Base-by-base conservation (phyloP, 2,329 filamentous ascomycete genomes). In the Penicillium psychrosexuale region DNA sequence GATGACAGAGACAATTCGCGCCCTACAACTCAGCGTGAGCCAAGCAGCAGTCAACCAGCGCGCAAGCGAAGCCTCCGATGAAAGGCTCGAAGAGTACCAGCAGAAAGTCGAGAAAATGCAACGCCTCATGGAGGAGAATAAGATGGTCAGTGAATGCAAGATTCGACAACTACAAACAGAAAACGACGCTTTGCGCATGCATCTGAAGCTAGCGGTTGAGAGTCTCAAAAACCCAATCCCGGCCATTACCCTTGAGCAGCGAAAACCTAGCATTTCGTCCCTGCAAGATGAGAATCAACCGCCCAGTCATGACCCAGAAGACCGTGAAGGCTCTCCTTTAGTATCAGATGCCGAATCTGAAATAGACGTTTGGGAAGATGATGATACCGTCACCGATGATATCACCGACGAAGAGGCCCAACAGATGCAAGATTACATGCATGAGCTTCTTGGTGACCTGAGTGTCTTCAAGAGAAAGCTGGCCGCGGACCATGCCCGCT, bases 1-100 rank as follows among this genome's bases (percentile, higher is more conserved):
- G 67, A 97, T 99, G 94, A 88, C 91, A 9, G 93, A 96, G 68
- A 94, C 95, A 62, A 99, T 99, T 63, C 90, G 91, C 19, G 76
- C 81, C 28, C 80, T 99, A 48, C 93, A 97, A 72, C 81, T 96
- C 59, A 90, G 79, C 48, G 82, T 87, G 60, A 85, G 80, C 59
- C 61, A 82, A 76, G 65, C 90, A 67, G 59, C 84, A 80, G 64
- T 84, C 82, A 90, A 94, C 74, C 87, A 90, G 70, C 68, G 73
- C 8, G 90, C 92, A 65, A 88, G 85, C 53, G 84, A 87, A 65
- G 81, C 87, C 36, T 86, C 90, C 61, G 90, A 91, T 60, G 90
- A 94, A 71, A 88, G 87, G 64, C 79, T 99, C 24, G 94, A 97
- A 66, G 91, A 96, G 72, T 99, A 97, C 74, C 94, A 99, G 77